A percentile compares a stretch with the other conserved stretches of the same genome.
Evolutionary conservation across 768 basidiomycete species (phyloP).

Genomic region (Calocera viscosa): DNA sequence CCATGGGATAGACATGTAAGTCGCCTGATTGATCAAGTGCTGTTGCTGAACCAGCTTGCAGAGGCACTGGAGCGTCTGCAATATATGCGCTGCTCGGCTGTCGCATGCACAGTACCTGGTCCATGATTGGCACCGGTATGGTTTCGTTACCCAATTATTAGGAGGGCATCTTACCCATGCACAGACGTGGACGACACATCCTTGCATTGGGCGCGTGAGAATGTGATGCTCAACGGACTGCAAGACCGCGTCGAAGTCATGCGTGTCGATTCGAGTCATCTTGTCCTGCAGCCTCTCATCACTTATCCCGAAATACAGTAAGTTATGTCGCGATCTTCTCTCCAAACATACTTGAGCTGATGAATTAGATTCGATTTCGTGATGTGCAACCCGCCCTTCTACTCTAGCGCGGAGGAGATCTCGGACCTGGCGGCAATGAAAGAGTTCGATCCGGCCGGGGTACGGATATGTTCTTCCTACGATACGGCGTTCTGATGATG

Average conservation of each 20-base stretch:
- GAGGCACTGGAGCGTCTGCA: constrained; percentile 82
- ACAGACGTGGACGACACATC: constrained; percentile 65
- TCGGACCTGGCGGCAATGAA: constrained; percentile 47
- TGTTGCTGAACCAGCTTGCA: constrained; percentile 22
- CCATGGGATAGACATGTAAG: constrained; percentile 63
- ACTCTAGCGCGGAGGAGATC: constrained; percentile 61
- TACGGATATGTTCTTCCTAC: constrained; percentile 27
- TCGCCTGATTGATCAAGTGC: background rate
- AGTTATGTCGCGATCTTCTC: background rate
- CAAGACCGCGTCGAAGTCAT: constrained; percentile 39
- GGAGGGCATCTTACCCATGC: background rate
- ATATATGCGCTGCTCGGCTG: constrained; percentile 77
- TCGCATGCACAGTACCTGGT: constrained; percentile 40
- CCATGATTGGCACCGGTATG: constrained; percentile 57
- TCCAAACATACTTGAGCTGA: background rate
- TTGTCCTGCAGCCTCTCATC: constrained; percentile 38
- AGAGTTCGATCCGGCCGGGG: constrained; percentile 53
- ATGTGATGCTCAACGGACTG: constrained; percentile 48
- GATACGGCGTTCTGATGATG: background rate
- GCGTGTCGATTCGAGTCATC: constrained; percentile 23
- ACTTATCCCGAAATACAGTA: constrained; percentile 11
- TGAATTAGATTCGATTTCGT: constrained; percentile 52
- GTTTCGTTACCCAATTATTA: background rate
- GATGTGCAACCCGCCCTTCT: constrained; percentile 98
- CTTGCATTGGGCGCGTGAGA: constrained; percentile 39